These are phyloP conservation scores for Pythium volutum DNA, from an alignment of 352 stramenopile species.

Conservation along the genomic window DNA sequence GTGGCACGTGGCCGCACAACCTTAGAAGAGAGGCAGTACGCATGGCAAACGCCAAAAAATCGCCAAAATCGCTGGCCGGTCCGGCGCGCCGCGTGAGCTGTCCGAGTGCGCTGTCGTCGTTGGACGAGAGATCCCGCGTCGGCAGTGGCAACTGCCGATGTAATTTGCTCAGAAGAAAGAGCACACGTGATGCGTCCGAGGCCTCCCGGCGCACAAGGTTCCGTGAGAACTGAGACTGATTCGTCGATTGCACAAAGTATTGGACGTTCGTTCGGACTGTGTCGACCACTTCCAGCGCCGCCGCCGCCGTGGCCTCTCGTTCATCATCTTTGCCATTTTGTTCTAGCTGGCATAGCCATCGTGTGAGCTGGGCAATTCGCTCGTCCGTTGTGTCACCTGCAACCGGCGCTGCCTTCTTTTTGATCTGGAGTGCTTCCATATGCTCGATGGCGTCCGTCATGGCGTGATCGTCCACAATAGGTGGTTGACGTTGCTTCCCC, in stretches of 20 bases:
- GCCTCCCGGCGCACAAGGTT: not conserved
- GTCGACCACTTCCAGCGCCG: not conserved
- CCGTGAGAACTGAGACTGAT: not conserved
- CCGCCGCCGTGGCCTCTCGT: not conserved
- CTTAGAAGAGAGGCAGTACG: not conserved
- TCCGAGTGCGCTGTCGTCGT: not conserved
- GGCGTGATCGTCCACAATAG: not conserved
- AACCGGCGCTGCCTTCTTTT: not conserved
- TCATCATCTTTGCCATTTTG: too few species aligned
- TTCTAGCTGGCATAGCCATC: not conserved
- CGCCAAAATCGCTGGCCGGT: not conserved
- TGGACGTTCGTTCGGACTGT: not conserved
- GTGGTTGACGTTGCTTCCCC: not conserved
- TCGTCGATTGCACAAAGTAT: not conserved
- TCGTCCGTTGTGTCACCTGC: not conserved
- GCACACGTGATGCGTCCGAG: not conserved
- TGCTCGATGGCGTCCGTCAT: not conserved
- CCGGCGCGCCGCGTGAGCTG: not conserved
- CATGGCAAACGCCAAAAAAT: not conserved
- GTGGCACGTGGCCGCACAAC: not conserved
- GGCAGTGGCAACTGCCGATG: not conserved
- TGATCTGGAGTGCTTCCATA: not conserved
- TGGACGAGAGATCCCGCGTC: not conserved
- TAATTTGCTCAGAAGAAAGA: slow-evolving; percentile 4
- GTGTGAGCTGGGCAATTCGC: not conserved